A percentile compares a stretch with the other conserved stretches of the same genome.
Evolutionary conservation across 116 monocot genomes (phyloP).

Genomic region (Papilionanthe hybrid): DNA sequence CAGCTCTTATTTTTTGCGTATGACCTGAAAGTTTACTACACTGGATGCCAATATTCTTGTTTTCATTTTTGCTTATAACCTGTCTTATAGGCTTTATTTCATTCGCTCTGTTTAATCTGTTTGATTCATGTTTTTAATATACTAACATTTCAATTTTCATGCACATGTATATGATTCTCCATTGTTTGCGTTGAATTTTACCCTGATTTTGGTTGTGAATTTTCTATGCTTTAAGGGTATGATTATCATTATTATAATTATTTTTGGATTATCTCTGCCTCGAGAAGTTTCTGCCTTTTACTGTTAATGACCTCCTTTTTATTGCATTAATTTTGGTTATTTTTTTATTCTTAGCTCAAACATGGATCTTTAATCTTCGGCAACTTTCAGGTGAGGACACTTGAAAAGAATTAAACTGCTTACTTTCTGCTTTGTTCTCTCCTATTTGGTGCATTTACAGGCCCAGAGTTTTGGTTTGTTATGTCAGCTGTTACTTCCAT

Average conservation of each 20-base stretch:
- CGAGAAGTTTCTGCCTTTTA: background rate
- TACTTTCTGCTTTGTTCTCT: background rate
- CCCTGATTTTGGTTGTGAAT: background rate
- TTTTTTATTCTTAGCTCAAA: background rate
- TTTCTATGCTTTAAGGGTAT: background rate
- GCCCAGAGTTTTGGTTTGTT: background rate
- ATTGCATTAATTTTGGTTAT: background rate
- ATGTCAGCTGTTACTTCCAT: background rate
- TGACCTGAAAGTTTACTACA: background rate
- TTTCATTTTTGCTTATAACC: background rate
- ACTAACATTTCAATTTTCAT: background rate
- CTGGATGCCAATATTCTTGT: background rate
- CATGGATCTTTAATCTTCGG: background rate
- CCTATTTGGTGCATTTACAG: background rate
- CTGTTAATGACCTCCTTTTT: background rate
- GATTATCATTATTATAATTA: background rate
- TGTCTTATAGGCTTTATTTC: background rate
- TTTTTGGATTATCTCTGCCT: background rate
- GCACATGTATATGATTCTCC: background rate
- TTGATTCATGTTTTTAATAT: constrained; percentile 3
- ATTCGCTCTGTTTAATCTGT: too few relatives aligned
- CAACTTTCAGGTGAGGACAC: background rate
- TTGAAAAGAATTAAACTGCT: background rate
- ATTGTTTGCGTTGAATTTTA: background rate
- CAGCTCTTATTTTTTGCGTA: background rate